Percentiles rank a stretch among this genome's conserved stretches.
Evolutionary conservation across 768 basidiomycete genomes (phyloP).

Genomic region (Boletus vermiculosoides): DNA sequence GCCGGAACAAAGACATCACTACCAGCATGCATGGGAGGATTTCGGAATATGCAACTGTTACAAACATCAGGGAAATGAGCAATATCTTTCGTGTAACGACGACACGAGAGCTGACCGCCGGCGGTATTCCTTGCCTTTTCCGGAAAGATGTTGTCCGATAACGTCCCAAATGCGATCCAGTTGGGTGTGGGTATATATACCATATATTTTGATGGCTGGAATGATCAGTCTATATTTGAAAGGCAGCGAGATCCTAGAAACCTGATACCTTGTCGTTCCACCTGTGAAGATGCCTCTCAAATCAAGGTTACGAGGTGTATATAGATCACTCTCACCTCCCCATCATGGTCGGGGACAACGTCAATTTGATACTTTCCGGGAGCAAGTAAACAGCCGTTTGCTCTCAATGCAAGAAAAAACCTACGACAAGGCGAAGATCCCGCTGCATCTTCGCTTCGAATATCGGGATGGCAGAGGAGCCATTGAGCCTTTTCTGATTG

Average conservation of each 20-base stretch:
- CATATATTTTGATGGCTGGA: slow-evolving; percentile 48
- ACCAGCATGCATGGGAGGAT: slow-evolving; percentile 31
- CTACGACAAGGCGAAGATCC: slow-evolving; percentile 50
- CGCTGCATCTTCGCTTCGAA: slow-evolving; percentile 68
- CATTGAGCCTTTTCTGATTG: slow-evolving; percentile 61
- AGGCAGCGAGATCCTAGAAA: neutral
- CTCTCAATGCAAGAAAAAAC: slow-evolving; percentile 13
- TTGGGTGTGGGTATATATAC: slow-evolving; percentile 50
- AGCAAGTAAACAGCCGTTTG: slow-evolving; percentile 6
- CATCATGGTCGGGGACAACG: slow-evolving; percentile 38
- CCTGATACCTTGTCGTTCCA: slow-evolving; percentile 40
- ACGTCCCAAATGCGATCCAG: slow-evolving; percentile 48
- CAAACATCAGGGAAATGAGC: neutral
- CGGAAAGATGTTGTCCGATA: slow-evolving; percentile 40
- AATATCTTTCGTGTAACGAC: neutral
- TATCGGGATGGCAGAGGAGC: slow-evolving; percentile 49
- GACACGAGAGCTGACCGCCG: slow-evolving; percentile 37
- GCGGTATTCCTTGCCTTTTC: slow-evolving; percentile 52
- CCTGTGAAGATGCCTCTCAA: slow-evolving; percentile 26
- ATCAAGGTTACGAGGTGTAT: neutral
- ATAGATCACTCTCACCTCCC: slow-evolving; percentile 21
- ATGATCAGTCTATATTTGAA: neutral
- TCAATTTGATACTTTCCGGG: slow-evolving; percentile 47
- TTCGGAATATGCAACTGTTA: slow-evolving; percentile 47
- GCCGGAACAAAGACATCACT: slow-evolving; percentile 50